Percentiles rank a stretch among this genome's conserved stretches.
These are phyloP conservation scores for Euphorbia pulcherrima DNA, from an alignment of 345 rosid species.

Conservation along the genomic window DNA sequence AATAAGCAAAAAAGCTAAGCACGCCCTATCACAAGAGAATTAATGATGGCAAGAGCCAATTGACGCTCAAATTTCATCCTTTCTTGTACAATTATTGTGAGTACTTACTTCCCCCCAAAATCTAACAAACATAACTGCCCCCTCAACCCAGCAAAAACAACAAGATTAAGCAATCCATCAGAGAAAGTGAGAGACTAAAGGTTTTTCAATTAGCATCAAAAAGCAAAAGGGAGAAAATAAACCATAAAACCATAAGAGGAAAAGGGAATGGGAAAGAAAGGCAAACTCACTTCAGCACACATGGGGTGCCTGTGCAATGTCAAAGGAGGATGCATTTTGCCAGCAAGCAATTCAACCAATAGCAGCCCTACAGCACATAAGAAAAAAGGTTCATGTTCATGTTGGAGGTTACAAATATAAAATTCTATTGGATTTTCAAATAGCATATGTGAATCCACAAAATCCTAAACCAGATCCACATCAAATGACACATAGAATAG, in stretches of 20 bases:
- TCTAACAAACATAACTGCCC: background rate
- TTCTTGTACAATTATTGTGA: background rate
- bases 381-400: background rate
- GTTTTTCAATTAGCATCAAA: background rate
- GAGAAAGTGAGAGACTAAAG: too few relatives aligned
- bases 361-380: background rate
- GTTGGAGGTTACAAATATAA: background rate
- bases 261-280: background rate
- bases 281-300: constrained; percentile 73
- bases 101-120: background rate
- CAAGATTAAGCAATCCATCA: background rate
- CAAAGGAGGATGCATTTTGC: constrained; percentile 91
- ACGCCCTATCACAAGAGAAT: background rate
- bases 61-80: background rate
- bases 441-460: background rate
- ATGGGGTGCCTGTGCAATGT: constrained; percentile 86
- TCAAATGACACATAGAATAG: too few relatives aligned
- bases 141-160: background rate
- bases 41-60: background rate
- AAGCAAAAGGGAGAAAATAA: background rate
- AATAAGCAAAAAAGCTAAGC: background rate
- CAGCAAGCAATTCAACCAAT: constrained; percentile 4
- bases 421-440: background rate
- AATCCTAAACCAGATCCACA: background rate
- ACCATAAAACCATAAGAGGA: background rate